Conservation (phyloP, 768 basidiomycete species). For the Lentinula edodes region DNA sequence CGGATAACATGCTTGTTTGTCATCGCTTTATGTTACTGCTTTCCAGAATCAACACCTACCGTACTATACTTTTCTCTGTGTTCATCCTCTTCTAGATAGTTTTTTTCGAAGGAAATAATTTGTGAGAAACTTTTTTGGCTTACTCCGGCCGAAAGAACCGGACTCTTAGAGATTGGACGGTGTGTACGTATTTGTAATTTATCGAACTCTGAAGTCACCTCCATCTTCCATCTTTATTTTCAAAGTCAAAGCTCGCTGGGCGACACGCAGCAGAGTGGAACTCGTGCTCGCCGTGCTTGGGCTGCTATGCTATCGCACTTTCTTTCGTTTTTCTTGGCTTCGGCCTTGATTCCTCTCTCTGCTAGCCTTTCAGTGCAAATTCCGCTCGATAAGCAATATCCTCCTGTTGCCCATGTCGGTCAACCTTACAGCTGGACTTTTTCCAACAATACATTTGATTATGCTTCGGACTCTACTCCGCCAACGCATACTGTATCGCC, state of each 20-base stretch:
- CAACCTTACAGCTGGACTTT: slow-evolving; percentile 67
- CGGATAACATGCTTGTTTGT: slow-evolving; percentile 1
- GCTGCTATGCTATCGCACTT: slow-evolving; percentile 45
- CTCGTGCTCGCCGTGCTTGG: slow-evolving; percentile 7
- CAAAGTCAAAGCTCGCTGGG: slow-evolving; percentile 46
- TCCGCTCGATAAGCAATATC: slow-evolving; percentile 69
- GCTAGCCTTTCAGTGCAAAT: slow-evolving; percentile 48
- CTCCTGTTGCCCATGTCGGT: slow-evolving; percentile 67
- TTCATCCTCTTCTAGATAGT: too few species aligned
- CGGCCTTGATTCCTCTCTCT: slow-evolving; percentile 30
- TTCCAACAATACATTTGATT: slow-evolving; percentile 59
- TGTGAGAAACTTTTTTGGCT: too few species aligned
- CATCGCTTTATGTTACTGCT: neutral
- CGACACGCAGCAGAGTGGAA: slow-evolving; percentile 28
- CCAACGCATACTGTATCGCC: slow-evolving; percentile 43
- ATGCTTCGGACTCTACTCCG: slow-evolving; percentile 34
- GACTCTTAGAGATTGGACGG: too few species aligned
- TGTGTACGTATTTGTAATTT: too few species aligned
- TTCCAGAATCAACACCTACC: neutral
- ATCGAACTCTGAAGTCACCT: too few species aligned
- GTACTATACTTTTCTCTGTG: neutral
- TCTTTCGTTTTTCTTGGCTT: slow-evolving; percentile 48
- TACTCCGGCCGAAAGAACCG: too few species aligned
- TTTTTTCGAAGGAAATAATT: too few species aligned
- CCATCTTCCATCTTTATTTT: neutral